phyloP scores from a whole-genome alignment of 2,329 filamentous ascomycete genomes.

The Fusarium hainanense region DNA sequence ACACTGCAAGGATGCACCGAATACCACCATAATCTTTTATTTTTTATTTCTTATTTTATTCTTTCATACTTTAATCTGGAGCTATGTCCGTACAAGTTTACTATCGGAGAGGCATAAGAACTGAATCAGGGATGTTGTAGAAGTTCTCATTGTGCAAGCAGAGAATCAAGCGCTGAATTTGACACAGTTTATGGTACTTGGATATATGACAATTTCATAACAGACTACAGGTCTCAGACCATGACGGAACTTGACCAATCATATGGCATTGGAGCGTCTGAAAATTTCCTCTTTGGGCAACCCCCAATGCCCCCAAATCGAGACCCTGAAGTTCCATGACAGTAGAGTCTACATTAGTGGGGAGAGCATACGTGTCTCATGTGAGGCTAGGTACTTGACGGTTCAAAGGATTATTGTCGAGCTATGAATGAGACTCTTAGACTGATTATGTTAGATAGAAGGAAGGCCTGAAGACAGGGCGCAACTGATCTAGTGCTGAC shows the following conservation, averaged over 20 bases:
- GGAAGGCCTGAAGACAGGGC: background rate
- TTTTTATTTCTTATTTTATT: too few relatives aligned
- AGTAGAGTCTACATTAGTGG: background rate
- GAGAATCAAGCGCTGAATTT: background rate
- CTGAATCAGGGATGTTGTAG: background rate
- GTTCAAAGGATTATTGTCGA: background rate
- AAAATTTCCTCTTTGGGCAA: conserved; percentile 23
- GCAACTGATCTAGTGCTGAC: background rate
- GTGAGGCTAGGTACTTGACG: background rate
- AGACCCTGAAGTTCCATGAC: background rate
- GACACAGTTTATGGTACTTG: background rate
- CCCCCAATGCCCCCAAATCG: conserved; percentile 3
- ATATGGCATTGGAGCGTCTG: background rate
- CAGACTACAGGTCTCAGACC: background rate
- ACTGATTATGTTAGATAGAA: background rate
- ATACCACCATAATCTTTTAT: background rate
- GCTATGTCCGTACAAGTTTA: background rate
- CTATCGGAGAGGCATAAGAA: background rate
- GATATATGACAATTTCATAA: too few relatives aligned
- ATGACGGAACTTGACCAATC: conserved; percentile 12
- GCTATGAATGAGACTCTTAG: background rate
- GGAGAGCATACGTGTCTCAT: background rate
- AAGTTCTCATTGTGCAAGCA: background rate
- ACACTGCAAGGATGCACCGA: background rate
- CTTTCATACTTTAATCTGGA: background rate